Conservation (phyloP, 139 green algal genomes). For the Tetratostichococcus sp. region DNA sequence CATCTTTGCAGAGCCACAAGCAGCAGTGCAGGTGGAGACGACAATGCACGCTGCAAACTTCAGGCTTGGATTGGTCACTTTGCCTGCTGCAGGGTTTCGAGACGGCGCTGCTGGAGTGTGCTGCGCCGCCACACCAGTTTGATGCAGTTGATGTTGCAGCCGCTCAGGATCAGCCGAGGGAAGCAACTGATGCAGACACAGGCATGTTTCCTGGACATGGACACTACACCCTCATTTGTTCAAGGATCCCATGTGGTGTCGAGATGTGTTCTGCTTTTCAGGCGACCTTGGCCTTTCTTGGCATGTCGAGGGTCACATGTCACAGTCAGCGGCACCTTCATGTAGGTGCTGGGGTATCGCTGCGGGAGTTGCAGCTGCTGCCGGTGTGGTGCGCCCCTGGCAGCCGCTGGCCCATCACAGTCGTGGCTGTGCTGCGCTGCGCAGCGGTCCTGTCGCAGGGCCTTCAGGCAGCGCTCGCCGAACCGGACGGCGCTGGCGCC, state of each 20-base stretch:
- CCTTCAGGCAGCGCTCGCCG: background rate
- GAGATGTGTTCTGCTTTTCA: no score
- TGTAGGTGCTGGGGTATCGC: background rate
- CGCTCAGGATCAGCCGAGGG: background rate
- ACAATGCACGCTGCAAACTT: no score
- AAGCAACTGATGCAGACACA: no score
- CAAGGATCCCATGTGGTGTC: no score
- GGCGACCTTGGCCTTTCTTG: no score
- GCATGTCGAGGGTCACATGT: no score
- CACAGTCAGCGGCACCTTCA: no score
- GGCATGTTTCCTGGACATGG: no score
- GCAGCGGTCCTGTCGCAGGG: background rate
- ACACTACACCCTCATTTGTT: no score
- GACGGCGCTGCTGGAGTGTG: constrained; percentile 23
- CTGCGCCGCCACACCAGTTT: background rate
- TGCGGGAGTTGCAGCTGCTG: background rate
- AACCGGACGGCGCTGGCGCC: background rate
- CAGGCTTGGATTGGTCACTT: background rate
- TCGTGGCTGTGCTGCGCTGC: background rate
- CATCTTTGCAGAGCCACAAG: no score
- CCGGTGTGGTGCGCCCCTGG: background rate
- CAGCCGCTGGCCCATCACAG: background rate
- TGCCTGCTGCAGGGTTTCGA: constrained; percentile 14
- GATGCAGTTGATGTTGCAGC: background rate
- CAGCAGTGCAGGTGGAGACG: no score